These are phyloP conservation scores for Immersiporthe knoxdaviesiana DNA, from an alignment of 2,329 filamentous ascomycete species.

Conservation along the genomic window DNA sequence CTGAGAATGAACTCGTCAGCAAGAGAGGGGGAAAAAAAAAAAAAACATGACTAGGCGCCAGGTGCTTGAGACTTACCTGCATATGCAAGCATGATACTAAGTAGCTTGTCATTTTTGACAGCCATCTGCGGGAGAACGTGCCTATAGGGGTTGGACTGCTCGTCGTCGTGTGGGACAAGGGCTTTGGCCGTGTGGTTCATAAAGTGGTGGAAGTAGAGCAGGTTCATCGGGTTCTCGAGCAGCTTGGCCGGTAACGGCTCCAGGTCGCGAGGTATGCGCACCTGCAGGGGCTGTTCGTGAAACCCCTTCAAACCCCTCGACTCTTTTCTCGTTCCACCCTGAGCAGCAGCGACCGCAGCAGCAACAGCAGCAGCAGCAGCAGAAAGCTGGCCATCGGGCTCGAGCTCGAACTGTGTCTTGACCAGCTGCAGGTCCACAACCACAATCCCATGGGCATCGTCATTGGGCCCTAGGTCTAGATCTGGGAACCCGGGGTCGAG, in stretches of 20 bases:
- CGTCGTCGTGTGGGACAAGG: conserved; percentile 55
- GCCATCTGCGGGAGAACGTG: conserved; percentile 63
- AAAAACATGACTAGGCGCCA: neutral
- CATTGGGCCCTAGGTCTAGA: conserved; percentile 70
- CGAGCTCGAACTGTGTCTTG: neutral
- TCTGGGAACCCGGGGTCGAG: conserved; percentile 73
- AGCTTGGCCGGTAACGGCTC: conserved; percentile 56
- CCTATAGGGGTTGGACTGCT: conserved; percentile 56
- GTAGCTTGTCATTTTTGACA: conserved; percentile 68
- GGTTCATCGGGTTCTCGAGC: conserved; percentile 75
- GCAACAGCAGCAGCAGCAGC: conserved; percentile 13
- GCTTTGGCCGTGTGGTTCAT: conserved; percentile 77
- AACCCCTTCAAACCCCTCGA: conserved; percentile 64
- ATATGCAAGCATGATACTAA: conserved; percentile 79
- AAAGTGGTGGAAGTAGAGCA: conserved; percentile 69
- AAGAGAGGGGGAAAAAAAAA: neutral
- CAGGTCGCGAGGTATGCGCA: conserved; percentile 55
- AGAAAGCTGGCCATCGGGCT: neutral
- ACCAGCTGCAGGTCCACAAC: conserved; percentile 44
- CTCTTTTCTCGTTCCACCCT: conserved; percentile 1
- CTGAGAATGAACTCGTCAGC: conserved; percentile 39
- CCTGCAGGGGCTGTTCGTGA: conserved; percentile 69
- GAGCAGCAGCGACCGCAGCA: too few species aligned
- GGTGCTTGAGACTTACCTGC: conserved; percentile 49
- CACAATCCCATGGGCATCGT: conserved; percentile 67